phyloP scores from a whole-genome alignment of 257 asterid genomes.

The Handroanthus guayacan region DNA sequence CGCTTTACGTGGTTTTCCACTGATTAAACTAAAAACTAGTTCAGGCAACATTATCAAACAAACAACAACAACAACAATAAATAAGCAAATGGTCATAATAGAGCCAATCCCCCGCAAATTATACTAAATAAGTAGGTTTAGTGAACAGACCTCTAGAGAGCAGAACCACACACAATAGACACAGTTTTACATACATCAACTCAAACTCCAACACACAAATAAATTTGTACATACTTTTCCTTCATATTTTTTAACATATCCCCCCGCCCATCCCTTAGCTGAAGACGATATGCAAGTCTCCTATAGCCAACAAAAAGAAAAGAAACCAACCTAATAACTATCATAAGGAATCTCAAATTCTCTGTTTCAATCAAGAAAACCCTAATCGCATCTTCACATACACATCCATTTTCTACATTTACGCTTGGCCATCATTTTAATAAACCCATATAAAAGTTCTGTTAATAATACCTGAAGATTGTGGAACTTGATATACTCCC shows the following conservation, averaged over 20 bases:
- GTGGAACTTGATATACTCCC: slow-evolving; percentile 66
- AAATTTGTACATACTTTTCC: neutral
- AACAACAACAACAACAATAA: neutral
- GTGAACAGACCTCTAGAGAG: neutral
- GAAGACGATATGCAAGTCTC: neutral
- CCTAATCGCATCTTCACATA: slow-evolving; percentile 28
- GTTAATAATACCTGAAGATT: slow-evolving; percentile 57
- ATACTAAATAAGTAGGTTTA: neutral
- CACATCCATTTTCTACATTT: neutral
- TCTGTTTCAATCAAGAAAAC: slow-evolving; percentile 8
- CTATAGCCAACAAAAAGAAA: neutral
- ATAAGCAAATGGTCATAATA: slow-evolving; percentile 7
- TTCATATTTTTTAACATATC: neutral
- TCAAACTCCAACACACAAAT: neutral
- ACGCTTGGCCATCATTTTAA: neutral
- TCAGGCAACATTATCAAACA: slow-evolving; percentile 16
- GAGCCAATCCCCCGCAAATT: neutral
- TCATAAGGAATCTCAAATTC: neutral
- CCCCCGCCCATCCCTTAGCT: neutral
- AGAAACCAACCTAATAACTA: neutral
- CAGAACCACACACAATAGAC: neutral
- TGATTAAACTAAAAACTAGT: neutral
- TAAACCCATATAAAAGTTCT: neutral
- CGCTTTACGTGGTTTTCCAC: neutral
- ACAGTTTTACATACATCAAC: slow-evolving; percentile 12